These are phyloP conservation scores for Strombidium stylifer DNA, from an alignment of 73 alveolate genomes.

Conservation along the genomic window DNA sequence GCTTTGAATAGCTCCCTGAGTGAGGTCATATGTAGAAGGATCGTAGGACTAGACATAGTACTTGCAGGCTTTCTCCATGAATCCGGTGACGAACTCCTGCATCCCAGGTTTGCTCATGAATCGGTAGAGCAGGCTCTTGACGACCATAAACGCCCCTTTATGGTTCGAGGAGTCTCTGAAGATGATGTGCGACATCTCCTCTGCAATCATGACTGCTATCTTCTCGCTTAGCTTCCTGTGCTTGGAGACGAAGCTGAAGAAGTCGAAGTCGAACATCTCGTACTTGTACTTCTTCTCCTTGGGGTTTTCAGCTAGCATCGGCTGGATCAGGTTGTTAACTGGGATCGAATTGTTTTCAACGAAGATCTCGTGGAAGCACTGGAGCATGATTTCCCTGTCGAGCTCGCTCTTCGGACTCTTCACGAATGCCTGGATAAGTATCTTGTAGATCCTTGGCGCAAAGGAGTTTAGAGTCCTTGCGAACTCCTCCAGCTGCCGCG, in stretches of 20 bases:
- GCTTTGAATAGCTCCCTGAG: no score
- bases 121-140: slow-evolving; percentile 65
- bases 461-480: slow-evolving; percentile 85
- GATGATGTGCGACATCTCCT: slow-evolving; percentile 92
- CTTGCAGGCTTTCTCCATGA: no score
- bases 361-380: slow-evolving; percentile 76
- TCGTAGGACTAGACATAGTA: no score
- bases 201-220: slow-evolving; percentile 87
- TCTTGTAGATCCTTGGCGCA: slow-evolving; percentile 92
- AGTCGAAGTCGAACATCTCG: slow-evolving; percentile 92
- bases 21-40: no score
- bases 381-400: slow-evolving; percentile 85
- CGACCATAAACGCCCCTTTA: slow-evolving; percentile 66
- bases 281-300: slow-evolving; percentile 82
- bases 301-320: slow-evolving; percentile 82
- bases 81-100: slow-evolving; percentile 75
- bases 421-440: slow-evolving; percentile 83
- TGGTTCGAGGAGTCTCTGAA: slow-evolving; percentile 65
- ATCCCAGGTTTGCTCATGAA: slow-evolving; percentile 56
- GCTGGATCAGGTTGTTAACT: slow-evolving; percentile 89
- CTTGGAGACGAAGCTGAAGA: slow-evolving; percentile 87
- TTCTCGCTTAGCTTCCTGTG: slow-evolving; percentile 89
- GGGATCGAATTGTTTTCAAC: slow-evolving; percentile 88
- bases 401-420: slow-evolving; percentile 86
- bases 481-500: slow-evolving; percentile 71